These are phyloP conservation scores for Xanthoceras sorbifolium DNA, from an alignment of 345 rosid species.

Conservation along the genomic window DNA sequence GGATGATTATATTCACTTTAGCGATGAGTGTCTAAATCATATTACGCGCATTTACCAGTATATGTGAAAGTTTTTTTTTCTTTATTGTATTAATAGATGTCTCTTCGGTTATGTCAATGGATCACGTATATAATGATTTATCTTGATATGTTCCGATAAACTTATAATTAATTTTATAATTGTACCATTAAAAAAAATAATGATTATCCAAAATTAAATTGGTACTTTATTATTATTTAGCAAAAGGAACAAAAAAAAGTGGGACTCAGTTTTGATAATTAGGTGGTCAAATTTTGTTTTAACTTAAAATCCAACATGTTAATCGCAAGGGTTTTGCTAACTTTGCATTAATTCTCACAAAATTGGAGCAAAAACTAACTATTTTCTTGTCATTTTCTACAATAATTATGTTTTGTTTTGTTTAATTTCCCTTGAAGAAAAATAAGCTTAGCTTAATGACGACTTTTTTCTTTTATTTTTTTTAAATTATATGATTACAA, in stretches of 20 bases:
- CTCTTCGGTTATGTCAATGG: no score
- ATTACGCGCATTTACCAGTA: no score
- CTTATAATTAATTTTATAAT: no score
- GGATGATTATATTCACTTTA: background rate
- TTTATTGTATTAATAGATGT: no score
- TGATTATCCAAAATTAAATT: background rate
- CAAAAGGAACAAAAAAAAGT: background rate
- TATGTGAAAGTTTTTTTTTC: no score
- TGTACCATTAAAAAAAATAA: no score
- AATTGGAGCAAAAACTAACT: background rate
- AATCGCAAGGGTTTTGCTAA: background rate
- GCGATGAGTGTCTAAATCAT: no score
- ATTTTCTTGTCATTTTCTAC: background rate
- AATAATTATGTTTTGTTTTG: background rate
- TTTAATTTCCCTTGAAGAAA: background rate
- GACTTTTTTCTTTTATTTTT: no score
- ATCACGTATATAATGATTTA: no score
- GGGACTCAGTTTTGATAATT: background rate
- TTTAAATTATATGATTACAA: no score
- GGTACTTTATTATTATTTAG: background rate
- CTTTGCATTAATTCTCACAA: background rate
- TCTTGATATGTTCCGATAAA: no score
- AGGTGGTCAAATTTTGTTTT: background rate
- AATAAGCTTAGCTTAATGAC: background rate
- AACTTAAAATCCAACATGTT: background rate